Evolutionary conservation across 495 filamentous ascomycete genomes (phyloP).

Genomic region (Daldinia loculata): DNA sequence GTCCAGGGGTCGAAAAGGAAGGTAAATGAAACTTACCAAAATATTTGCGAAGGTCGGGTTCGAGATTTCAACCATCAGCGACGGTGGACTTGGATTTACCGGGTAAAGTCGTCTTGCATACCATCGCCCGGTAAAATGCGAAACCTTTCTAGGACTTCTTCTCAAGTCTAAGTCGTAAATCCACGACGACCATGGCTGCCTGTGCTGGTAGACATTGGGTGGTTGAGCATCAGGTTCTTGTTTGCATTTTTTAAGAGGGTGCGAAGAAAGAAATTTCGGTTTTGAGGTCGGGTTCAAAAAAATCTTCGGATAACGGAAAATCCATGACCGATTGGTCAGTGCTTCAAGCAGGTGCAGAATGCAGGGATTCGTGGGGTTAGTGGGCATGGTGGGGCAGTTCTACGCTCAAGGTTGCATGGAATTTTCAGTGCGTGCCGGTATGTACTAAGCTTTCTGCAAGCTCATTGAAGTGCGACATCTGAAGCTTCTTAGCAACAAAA

Average conservation of each 20-base stretch:
- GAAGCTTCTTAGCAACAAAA: conserved; percentile 23
- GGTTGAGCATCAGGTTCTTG: not conserved
- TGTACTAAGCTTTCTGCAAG: conserved; percentile 8
- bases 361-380: conserved; percentile 13
- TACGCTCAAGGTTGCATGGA: conserved; percentile 13
- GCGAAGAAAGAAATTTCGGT: conserved; percentile 32
- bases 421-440: conserved; percentile 34
- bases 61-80: not conserved
- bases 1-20: not conserved
- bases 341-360: conserved; percentile 30
- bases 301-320: conserved; percentile 24
- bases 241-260: conserved; percentile 4
- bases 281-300: conserved; percentile 18
- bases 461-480: conserved; percentile 12
- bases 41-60: not conserved
- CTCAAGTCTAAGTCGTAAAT: not conserved
- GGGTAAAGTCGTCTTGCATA: not conserved
- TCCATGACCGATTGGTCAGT: conserved; percentile 34
- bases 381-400: conserved; percentile 34
- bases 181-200: not conserved
- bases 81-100: not conserved
- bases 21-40: conserved; percentile 17
- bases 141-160: not conserved
- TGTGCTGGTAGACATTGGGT: not conserved
- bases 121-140: not conserved